Conservation (phyloP, 108 stramenopile species). For the Nannochloropsis oceanica region DNA sequence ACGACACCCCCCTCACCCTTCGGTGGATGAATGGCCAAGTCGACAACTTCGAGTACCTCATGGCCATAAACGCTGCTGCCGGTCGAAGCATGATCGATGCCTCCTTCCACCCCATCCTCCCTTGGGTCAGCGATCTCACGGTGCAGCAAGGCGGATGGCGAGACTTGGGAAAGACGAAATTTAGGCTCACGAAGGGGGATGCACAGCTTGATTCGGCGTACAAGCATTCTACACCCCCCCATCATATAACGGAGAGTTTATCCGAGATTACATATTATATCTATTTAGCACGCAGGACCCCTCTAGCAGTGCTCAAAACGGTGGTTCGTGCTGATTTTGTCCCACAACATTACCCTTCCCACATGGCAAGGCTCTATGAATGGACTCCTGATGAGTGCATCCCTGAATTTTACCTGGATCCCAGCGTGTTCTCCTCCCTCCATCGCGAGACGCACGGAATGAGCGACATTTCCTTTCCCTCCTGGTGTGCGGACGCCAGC, state of each 20-base stretch:
- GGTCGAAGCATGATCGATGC: conserved; percentile 43
- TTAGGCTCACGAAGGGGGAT: conserved; percentile 51
- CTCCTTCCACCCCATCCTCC: conserved; percentile 46
- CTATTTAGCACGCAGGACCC: conserved; percentile 44
- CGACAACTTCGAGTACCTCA: conserved; percentile 49
- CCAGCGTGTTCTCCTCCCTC: conserved; percentile 37
- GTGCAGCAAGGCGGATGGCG: conserved; percentile 27
- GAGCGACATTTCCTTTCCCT: conserved; percentile 31
- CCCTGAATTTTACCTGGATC: conserved; percentile 46
- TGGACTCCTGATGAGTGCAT: conserved; percentile 62
- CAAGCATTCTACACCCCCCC: conserved; percentile 39
- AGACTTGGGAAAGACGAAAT: conserved; percentile 46
- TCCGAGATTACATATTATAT: conserved; percentile 52
- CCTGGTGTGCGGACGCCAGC: conserved; percentile 12
- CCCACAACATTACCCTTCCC: conserved; percentile 49
- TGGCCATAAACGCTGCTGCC: conserved; percentile 55
- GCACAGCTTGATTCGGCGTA: conserved; percentile 52
- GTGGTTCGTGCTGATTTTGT: conserved; percentile 48
- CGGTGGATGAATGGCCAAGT: conserved; percentile 40
- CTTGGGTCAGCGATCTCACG: conserved; percentile 54
- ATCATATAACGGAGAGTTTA: conserved; percentile 51
- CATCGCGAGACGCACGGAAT: conserved; percentile 35
- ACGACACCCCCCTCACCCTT: conserved; percentile 21
- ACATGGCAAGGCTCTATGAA: conserved; percentile 44
- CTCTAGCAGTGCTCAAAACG: conserved; percentile 30